phyloP scores from a whole-genome alignment of 164 flowering plant species.

The Piper betle region DNA sequence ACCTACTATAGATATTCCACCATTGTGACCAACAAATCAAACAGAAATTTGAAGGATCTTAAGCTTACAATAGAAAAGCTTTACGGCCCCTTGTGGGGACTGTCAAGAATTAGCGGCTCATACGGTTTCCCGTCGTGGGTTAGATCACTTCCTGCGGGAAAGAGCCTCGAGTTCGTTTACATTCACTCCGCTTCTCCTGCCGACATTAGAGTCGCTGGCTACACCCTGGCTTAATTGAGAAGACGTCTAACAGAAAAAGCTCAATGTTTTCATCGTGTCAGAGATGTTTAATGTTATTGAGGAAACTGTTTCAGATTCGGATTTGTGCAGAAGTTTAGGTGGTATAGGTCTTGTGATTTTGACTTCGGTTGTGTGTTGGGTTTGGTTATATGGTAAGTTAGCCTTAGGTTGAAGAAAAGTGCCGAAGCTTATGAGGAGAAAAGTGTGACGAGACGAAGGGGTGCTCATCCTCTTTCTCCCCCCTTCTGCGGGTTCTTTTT shows the following conservation, averaged over 20 bases:
- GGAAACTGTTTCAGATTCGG: neutral
- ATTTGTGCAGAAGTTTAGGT: conserved; percentile 34
- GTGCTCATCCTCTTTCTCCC: conserved; percentile 98
- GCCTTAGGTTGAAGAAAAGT: conserved; percentile 10
- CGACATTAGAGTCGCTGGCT: conserved; percentile 40
- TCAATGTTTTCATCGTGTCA: neutral
- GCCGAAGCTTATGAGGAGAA: conserved; percentile 32
- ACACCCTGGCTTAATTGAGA: conserved; percentile 31
- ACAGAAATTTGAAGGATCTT: conserved; percentile 43
- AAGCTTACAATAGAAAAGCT: conserved; percentile 55
- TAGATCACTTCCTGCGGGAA: conserved; percentile 42
- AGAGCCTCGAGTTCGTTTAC: conserved; percentile 75
- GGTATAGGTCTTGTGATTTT: conserved; percentile 10
- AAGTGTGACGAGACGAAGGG: conserved; percentile 74
- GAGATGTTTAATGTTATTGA: neutral
- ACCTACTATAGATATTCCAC: conserved; percentile 75
- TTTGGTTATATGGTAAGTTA: conserved; percentile 1
- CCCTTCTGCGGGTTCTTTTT: conserved; percentile 7
- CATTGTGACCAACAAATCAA: conserved; percentile 55
- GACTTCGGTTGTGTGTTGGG: neutral
- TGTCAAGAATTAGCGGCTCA: conserved; percentile 27
- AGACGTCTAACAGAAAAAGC: neutral
- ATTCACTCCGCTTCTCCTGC: conserved; percentile 59
- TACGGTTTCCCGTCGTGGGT: conserved; percentile 61
- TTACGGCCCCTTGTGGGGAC: conserved; percentile 86